Evolutionary conservation across 805 yeast species (phyloP).

Genomic region (Millerago galiae): DNA sequence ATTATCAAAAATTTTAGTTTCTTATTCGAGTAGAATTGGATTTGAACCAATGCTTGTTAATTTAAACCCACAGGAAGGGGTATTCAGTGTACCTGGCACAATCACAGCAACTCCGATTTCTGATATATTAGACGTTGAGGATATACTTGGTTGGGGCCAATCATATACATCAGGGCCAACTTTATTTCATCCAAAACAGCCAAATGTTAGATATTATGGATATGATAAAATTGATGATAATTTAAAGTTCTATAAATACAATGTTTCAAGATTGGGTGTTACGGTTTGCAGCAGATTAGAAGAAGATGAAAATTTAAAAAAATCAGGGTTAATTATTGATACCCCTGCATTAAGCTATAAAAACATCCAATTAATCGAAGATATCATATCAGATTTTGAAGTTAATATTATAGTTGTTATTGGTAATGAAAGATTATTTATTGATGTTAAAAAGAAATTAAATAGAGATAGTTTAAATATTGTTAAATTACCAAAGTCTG

Average conservation of each 20-base stretch:
- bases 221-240: slow-evolving; percentile 54
- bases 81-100: slow-evolving; percentile 75
- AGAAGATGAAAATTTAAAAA: slow-evolving; percentile 38
- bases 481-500: slow-evolving; percentile 61
- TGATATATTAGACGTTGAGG: slow-evolving; percentile 73
- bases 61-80: slow-evolving; percentile 68
- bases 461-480: slow-evolving; percentile 24
- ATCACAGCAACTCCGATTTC: slow-evolving; percentile 78
- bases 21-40: slow-evolving; percentile 74
- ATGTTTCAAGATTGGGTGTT: slow-evolving; percentile 26
- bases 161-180: slow-evolving; percentile 72
- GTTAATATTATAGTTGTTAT: slow-evolving; percentile 56
- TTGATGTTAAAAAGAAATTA: slow-evolving; percentile 53
- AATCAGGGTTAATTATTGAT: slow-evolving; percentile 64
- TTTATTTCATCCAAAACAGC: slow-evolving; percentile 78
- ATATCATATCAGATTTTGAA: slow-evolving; percentile 52
- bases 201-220: slow-evolving; percentile 79
- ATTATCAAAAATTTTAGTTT: slow-evolving; percentile 55
- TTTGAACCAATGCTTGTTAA: slow-evolving; percentile 69
- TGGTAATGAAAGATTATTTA: slow-evolving; percentile 67
- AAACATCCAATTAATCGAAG: slow-evolving; percentile 46
- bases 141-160: slow-evolving; percentile 61
- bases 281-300: slow-evolving; percentile 38
- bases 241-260: slow-evolving; percentile 22
- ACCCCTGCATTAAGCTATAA: slow-evolving; percentile 58